These are phyloP conservation scores for Fusarium cyanostomum DNA, from an alignment of 2,329 filamentous ascomycete species.

Conservation along the genomic window DNA sequence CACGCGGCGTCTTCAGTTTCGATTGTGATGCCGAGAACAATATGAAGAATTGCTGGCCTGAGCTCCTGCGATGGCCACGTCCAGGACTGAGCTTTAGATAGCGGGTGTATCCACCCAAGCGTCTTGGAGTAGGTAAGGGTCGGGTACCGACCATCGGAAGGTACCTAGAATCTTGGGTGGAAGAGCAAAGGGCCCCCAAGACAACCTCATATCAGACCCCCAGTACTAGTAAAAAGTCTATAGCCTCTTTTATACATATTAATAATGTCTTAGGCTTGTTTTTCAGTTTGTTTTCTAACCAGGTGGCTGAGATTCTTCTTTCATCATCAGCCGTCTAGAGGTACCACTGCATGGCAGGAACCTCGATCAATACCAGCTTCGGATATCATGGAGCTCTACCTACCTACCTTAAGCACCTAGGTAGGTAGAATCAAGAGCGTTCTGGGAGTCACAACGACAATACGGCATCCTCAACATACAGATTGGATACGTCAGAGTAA, in stretches of 20 bases:
- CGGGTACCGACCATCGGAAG: background rate
- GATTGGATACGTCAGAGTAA: too few relatives aligned
- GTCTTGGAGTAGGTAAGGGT: constrained; percentile 9
- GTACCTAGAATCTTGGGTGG: constrained; percentile 2
- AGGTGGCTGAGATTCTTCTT: background rate
- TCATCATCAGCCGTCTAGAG: background rate
- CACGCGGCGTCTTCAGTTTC: constrained; percentile 31
- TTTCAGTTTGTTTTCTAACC: background rate
- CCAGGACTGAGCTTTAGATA: background rate
- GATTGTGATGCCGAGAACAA: constrained; percentile 45
- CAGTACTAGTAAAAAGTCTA: background rate
- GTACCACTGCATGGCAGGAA: background rate
- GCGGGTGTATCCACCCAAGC: constrained; percentile 17
- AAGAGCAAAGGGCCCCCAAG: too few relatives aligned
- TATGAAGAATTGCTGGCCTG: constrained; percentile 36
- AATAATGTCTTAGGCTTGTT: background rate
- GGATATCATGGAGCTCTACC: too few relatives aligned
- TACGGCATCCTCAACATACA: too few relatives aligned
- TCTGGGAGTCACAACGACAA: too few relatives aligned
- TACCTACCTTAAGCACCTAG: too few relatives aligned
- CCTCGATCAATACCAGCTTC: background rate
- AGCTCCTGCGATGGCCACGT: constrained; percentile 16
- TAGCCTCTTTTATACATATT: background rate
- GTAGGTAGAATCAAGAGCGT: too few relatives aligned
- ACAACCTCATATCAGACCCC: background rate